A percentile compares a stretch with the other conserved stretches of the same genome.
Conservation (phyloP, 805 yeast genomes). For the Blastobotrys terrestris region DNA sequence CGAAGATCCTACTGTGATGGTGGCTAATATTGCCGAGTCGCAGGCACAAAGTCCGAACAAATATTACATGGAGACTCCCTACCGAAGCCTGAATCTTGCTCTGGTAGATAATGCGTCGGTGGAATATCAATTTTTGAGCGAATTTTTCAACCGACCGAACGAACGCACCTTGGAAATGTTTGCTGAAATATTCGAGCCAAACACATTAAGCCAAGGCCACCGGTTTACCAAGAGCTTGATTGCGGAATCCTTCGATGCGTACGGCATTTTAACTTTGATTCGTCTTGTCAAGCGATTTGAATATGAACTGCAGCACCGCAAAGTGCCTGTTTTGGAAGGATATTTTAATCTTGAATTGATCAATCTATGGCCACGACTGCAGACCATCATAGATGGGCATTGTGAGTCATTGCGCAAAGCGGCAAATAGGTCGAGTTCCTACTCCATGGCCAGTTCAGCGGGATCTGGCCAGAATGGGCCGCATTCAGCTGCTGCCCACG, state of each 20-base stretch:
- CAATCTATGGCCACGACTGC: conserved; percentile 81
- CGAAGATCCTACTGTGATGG: conserved; percentile 58
- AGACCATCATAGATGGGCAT: conserved; percentile 66
- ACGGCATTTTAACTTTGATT: conserved; percentile 71
- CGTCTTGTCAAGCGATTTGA: conserved; percentile 62
- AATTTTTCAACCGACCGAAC: conserved; percentile 50
- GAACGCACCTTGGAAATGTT: conserved; percentile 30
- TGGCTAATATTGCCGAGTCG: conserved; percentile 80
- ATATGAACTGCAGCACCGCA: conserved; percentile 59
- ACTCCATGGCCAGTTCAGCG: conserved; percentile 25
- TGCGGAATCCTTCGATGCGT: conserved; percentile 51
- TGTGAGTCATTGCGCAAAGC: conserved; percentile 63
- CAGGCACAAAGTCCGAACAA: conserved; percentile 47
- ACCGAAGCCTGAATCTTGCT: conserved; percentile 66
- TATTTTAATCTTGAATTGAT: conserved; percentile 62
- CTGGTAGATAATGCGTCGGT: conserved; percentile 69
- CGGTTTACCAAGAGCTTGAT: conserved; percentile 40
- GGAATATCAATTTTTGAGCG: conserved; percentile 67
- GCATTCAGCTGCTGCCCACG: conserved; percentile 42
- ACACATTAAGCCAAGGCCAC: conserved; percentile 44
- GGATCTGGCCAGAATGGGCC: conserved; percentile 27
- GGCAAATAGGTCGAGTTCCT: conserved; percentile 32
- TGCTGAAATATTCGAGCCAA: conserved; percentile 43
- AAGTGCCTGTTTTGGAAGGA: conserved; percentile 64
- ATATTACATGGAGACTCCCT: conserved; percentile 62